Percentiles rank a stretch among this genome's conserved stretches.
Evolutionary conservation across 345 rosid species (phyloP).

Genomic region (Acer negundo): DNA sequence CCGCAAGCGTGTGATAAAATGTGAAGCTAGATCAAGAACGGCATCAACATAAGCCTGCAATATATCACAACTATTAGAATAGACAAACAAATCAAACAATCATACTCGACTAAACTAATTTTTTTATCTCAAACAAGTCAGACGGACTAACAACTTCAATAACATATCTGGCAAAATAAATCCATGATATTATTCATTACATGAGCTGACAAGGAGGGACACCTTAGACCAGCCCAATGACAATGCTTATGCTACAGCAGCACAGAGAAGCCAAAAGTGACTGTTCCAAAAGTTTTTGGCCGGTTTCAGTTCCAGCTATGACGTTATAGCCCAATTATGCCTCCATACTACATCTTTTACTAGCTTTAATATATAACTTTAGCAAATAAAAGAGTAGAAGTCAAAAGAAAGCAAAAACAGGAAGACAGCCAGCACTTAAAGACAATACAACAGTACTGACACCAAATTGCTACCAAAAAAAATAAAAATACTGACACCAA

Average conservation of each 20-base stretch:
- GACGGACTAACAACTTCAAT: not conserved
- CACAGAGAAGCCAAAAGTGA: conserved; percentile 6
- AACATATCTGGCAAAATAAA: not conserved
- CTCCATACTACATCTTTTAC: not conserved
- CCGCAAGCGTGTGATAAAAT: conserved; percentile 92
- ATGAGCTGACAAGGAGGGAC: not conserved
- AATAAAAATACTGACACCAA: not conserved
- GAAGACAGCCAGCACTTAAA: not conserved
- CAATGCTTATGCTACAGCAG: not conserved
- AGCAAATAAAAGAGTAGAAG: not conserved
- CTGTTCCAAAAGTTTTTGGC: not conserved
- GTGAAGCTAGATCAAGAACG: conserved; percentile 97
- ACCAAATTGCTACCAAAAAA: not conserved
- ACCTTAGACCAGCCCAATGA: not conserved
- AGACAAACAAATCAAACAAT: conserved; percentile 12
- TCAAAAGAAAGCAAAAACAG: not conserved
- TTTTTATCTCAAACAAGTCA: not conserved
- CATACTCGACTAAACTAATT: conserved; percentile 6
- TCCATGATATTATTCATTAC: not conserved
- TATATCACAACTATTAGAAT: conserved; percentile 21
- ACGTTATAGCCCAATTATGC: not conserved
- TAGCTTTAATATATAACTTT: not conserved
- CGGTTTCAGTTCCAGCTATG: not conserved
- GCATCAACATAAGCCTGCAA: conserved; percentile 98
- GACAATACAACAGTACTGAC: not conserved